These are phyloP conservation scores for Schoenoplectus triqueter DNA, from an alignment of 202 grass and related monocot genomes.

Conservation along the genomic window DNA sequence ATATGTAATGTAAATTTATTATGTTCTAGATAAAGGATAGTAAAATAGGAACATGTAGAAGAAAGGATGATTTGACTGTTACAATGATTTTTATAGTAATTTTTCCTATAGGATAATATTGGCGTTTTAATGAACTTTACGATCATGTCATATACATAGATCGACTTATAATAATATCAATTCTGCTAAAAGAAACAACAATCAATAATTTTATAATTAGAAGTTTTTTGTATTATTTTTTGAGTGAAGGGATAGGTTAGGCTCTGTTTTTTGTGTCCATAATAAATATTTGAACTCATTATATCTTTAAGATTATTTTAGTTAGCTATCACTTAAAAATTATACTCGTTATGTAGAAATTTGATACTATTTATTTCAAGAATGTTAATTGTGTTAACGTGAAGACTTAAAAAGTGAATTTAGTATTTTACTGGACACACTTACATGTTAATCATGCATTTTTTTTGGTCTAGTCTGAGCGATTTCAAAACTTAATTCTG, in stretches of 20 bases:
- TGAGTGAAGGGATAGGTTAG: too few species aligned
- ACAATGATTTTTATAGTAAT: neutral
- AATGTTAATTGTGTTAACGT: neutral
- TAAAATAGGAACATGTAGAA: neutral
- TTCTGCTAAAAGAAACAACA: neutral
- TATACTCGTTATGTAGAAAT: too few species aligned
- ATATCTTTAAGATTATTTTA: too few species aligned
- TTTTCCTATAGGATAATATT: neutral
- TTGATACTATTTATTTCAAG: neutral
- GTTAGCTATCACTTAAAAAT: too few species aligned
- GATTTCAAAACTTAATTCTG: neutral
- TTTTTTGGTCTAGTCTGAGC: too few species aligned
- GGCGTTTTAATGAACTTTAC: neutral
- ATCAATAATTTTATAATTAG: neutral
- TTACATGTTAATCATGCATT: neutral
- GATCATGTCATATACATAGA: neutral
- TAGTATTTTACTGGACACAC: neutral
- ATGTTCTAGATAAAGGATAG: too few species aligned
- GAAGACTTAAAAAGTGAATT: too few species aligned
- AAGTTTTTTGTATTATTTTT: neutral
- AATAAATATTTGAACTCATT: too few species aligned
- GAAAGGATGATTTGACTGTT: neutral
- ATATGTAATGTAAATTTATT: too few species aligned
- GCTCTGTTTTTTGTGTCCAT: too few species aligned
- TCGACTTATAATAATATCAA: neutral